Evolutionary conservation across 164 flowering plant species (phyloP), one percentile per base, ranked within the genome.

Genomic region (Annona cherimola): DNA sequence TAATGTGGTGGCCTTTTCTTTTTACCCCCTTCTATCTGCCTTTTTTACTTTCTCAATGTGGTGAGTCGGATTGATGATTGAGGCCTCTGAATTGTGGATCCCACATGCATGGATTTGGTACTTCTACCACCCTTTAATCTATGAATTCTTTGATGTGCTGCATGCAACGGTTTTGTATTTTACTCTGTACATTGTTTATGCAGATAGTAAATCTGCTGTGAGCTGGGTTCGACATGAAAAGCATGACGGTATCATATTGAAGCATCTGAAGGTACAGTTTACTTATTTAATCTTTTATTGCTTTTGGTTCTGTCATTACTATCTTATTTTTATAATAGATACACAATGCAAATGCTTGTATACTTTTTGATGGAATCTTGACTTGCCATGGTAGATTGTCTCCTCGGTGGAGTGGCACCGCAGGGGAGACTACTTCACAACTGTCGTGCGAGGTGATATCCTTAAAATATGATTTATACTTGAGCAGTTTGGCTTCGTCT

Each of bases 381-480:
- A 14, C 73, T 50, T 40, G 46, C 45, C 77, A 2, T 74, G 81
- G 81, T 89, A 93, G 98, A 78, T 83, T 26, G 92, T 96, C 2
- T 71, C 92, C 70, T 84, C 89, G 64, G 89, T 93, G 16, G 99
- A 92, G 79, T 96, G 99, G 99, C 99, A 96, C 81, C 92, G 93
- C 1, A 92, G 83, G 80, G 98, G 99, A 82, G 98, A 93, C 81
- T 96, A 96, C 83, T 83, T 96, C 68, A 88, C 96, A 43, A 79
- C 96, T 74, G 87, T 93, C 16, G 86, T 90, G 87, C 98, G 94
- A 50, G 82, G 83, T 77, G 99, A 92, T 96, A 95, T 95, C 99
- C 99, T 91, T 71, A 1, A 40, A 39, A 8, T 45, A 4, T 59
- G 45, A 2, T 19, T 42, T 65, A 26, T 63, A n/a, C 60, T 61